A percentile compares a stretch with the other conserved stretches of the same genome.
These are phyloP conservation scores for Polychaeton citri DNA, from an alignment of 2,329 filamentous ascomycete species.

Conservation along the genomic window DNA sequence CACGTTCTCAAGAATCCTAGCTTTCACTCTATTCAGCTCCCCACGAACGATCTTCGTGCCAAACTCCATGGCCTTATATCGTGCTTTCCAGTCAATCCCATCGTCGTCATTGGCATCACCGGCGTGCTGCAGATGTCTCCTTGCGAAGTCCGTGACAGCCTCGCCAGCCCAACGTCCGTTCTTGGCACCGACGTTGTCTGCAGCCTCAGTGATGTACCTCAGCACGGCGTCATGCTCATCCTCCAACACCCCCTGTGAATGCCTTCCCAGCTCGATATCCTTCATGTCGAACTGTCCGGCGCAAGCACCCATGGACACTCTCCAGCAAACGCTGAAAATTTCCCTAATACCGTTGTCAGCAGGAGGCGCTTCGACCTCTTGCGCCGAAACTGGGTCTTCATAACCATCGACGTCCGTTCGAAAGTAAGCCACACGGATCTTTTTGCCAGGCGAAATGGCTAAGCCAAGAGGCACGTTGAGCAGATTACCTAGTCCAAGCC, in stretches of 20 bases:
- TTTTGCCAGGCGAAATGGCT: constrained; percentile 19
- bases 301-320: constrained; percentile 26
- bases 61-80: constrained; percentile 18
- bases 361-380: constrained; percentile 1
- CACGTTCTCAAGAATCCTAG: constrained; percentile 17
- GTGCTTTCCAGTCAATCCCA: constrained; percentile 18
- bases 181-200: constrained; percentile 6
- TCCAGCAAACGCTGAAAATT: constrained; percentile 32
- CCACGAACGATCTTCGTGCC: constrained; percentile 17
- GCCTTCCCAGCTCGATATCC: constrained; percentile 17
- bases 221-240: constrained; percentile 6
- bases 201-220: constrained; percentile 7
- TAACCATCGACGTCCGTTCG: constrained; percentile 20
- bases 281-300: constrained; percentile 30
- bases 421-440: constrained; percentile 29
- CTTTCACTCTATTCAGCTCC: constrained; percentile 18
- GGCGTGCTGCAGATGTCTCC: constrained; percentile 10
- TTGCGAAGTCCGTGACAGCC: constrained; percentile 8
- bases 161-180: neutral
- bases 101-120: constrained; percentile 6
- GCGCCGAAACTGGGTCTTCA: constrained; percentile 17
- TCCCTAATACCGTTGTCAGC: constrained; percentile 24
- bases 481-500: constrained; percentile 24
- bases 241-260: neutral
- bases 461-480: constrained; percentile 24